These are phyloP conservation scores for Tylopilus orsonianus DNA, from an alignment of 1,284 basidiomycete species.

Conservation along the genomic window DNA sequence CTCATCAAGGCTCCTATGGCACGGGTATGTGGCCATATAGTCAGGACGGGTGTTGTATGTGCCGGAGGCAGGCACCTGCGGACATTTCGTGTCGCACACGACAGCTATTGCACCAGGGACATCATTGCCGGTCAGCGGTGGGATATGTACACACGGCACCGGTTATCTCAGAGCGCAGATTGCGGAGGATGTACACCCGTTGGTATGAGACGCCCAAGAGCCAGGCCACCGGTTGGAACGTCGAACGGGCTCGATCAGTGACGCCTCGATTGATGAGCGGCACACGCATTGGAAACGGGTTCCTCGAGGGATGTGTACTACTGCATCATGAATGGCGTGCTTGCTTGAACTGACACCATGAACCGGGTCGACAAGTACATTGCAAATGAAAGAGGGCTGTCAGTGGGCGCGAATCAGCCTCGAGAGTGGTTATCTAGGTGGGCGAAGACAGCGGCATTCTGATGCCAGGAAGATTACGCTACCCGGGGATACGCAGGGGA, in stretches of 20 bases:
- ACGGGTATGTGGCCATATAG: neutral
- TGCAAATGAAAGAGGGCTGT: neutral
- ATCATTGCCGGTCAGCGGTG: neutral
- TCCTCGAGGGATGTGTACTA: neutral
- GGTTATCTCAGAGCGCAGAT: neutral
- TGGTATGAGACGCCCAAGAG: neutral
- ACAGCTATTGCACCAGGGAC: neutral
- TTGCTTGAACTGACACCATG: neutral
- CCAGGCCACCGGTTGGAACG: neutral
- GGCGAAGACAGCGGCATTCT: neutral
- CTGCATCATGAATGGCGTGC: neutral
- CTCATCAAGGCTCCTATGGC: neutral
- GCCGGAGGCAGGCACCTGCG: neutral
- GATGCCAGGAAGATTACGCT: neutral
- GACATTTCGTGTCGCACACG: neutral
- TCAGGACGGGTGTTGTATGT: neutral
- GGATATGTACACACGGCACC: neutral
- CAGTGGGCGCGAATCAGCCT: constrained; percentile 1
- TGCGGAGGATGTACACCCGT: neutral
- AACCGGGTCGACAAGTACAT: constrained; percentile 3
- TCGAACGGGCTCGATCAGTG: neutral
- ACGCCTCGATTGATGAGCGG: neutral
- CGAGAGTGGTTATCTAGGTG: neutral
- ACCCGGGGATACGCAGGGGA: neutral
- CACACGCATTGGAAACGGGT: neutral